Base-by-base conservation (phyloP, 2,329 filamentous ascomycete species). In the Lachnellula arida region DNA sequence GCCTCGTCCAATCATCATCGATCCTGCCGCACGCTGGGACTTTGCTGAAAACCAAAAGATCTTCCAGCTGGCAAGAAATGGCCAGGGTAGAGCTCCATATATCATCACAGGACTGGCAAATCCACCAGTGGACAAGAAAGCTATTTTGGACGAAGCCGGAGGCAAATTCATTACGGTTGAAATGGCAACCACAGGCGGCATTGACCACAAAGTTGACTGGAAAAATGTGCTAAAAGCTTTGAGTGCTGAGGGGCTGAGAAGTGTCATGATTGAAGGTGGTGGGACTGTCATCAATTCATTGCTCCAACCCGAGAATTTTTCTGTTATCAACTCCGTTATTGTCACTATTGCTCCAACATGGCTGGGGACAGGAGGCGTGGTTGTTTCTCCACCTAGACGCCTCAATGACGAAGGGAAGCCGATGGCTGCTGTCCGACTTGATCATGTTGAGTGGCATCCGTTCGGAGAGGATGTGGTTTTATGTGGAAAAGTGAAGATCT, bases 221-320 rank as follows among this genome's bases (percentile, higher is more conserved):
- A 32, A 28, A n/a, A 46, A 34, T 54, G 40, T 55, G 4, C 43
- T 55, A 19, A 39, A 49, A 34, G 46, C 37, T 3, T 40, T 55
- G 48, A 46, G 48, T 14, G 37, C 9, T 5, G n/a, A 48, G 34
- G 53, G 52, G 23, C 12, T 96, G 49, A 72, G 73, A 50, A 96
- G 90, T 67, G 78, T 96, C 57, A 96, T 96, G 92, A 80, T 97
- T 47, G 92, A 97, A 71, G 92, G 92, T 0, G 92, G 92, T 15
- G 91, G 81, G 0, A 76, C 78, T 8, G 84, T 97, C 39, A 89
- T 97, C 68, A 94, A 92, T 68, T 82, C 87, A 34, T 73, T 97
- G 22, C 77, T 97, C 19, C 76, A 80, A 40, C 77, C 81, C 2
- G 74, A 75, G 28, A 82, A 84, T 64, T 75, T 81, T 11, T 64